Evolutionary conservation across 1,284 basidiomycete genomes (phyloP), one percentile per base, ranked within the genome.

Genomic region (Marasmius oreades): DNA sequence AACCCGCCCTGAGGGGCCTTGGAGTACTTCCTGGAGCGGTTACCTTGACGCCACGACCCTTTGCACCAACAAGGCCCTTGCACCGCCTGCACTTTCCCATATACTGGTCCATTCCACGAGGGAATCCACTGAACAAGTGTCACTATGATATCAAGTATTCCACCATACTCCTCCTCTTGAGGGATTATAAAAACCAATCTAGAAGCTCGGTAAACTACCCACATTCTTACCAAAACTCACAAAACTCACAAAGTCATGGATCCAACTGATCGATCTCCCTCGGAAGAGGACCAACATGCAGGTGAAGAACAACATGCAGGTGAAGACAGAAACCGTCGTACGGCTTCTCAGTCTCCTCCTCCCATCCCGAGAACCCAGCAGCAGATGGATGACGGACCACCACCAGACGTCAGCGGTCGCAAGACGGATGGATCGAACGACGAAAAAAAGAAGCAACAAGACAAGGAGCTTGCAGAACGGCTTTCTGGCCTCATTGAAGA

Each of bases 401-500:
- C 26, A 6, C n/a, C 47, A 18, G n/a, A 31, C 24, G 16, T 26
- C 24, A 28, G 47, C 18, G n/a, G 33, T 16, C 12, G n/a, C n/a
- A 31, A 28, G 20, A 46, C 45, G 26, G n/a, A 7, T 20, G 23
- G 14, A 12, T n/a, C n/a, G n/a, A 63, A 65, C 39, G 23, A 55
- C 2, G 58, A 65, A 16, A 62, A 68, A 7, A 55, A 69, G 28
- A 51, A 61, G 44, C 51, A 69, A 24, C 31, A 43, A 6, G 69
- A 72, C 55, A 62, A 61, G 18, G 60, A 65, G 47, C 67, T 71
- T 44, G 71, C 71, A 1, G 64, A 67, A 34, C 66, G 69, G 20
- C 66, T 72, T 23, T 67, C 69, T 31, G 34, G 59, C 12, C 58
- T 70, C 52, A 69, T 71, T 50, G 70, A 73, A 45, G 66, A 68